Evolutionary conservation across 345 rosid genomes (phyloP).

Genomic region (Trapa incisa): DNA sequence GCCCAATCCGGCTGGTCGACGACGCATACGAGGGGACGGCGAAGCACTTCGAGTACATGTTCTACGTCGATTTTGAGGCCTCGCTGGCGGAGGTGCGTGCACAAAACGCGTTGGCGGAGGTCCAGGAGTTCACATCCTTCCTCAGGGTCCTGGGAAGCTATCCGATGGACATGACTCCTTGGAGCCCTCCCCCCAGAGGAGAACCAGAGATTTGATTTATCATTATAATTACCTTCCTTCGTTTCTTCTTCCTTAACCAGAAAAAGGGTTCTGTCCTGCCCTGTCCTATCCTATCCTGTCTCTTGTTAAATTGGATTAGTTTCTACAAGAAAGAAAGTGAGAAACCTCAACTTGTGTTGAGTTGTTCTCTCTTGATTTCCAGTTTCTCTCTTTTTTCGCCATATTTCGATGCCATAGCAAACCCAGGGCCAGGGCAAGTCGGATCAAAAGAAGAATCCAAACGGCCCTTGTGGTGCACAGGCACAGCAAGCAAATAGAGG

Average conservation of each 20-base stretch:
- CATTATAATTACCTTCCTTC: background rate
- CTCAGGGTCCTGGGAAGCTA: constrained; percentile 41
- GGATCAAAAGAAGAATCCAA: too few relatives aligned
- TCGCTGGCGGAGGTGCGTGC: constrained; percentile 39
- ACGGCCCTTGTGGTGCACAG: too few relatives aligned
- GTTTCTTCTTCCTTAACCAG: too few relatives aligned
- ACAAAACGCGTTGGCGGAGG: constrained; percentile 42
- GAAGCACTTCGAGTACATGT: constrained; percentile 45
- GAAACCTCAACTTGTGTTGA: background rate
- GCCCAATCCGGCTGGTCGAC: constrained; percentile 37
- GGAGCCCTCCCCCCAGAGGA: constrained; percentile 28
- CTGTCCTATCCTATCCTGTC: too few relatives aligned
- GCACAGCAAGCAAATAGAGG: too few relatives aligned
- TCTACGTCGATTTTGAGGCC: constrained; percentile 44
- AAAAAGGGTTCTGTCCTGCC: too few relatives aligned
- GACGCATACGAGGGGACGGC: constrained; percentile 43
- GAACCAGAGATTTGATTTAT: constrained; percentile 9
- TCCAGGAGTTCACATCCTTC: constrained; percentile 47
- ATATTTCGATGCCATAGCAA: too few relatives aligned
- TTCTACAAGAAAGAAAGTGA: background rate
- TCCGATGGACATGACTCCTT: constrained; percentile 47
- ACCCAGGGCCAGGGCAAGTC: too few relatives aligned
- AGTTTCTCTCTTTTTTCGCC: too few relatives aligned
- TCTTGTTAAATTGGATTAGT: background rate
- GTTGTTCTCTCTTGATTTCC: background rate